A percentile compares a stretch with the other conserved stretches of the same genome.
phyloP scores from a whole-genome alignment of 805 yeast species.

The Wickerhamomyces alni region DNA sequence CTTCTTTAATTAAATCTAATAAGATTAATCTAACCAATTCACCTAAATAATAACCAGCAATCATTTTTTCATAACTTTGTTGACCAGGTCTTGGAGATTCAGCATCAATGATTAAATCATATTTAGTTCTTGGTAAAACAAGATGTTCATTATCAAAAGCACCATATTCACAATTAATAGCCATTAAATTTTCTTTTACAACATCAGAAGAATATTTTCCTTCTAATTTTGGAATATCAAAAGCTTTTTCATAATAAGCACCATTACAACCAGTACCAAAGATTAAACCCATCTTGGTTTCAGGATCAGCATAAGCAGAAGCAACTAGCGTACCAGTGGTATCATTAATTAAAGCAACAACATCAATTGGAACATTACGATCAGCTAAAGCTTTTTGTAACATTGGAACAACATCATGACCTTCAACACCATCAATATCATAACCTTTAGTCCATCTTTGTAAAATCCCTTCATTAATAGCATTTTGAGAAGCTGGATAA shows the following conservation, averaged over 20 bases:
- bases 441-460: slow-evolving; percentile 98
- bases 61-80: slow-evolving; percentile 95
- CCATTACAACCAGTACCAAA: slow-evolving; percentile 98
- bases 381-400: slow-evolving; percentile 68
- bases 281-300: slow-evolving; percentile 89
- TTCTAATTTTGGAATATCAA: slow-evolving; percentile 73
- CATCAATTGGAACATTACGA: slow-evolving; percentile 68
- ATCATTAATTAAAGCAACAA: slow-evolving; percentile 91
- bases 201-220: slow-evolving; percentile 65
- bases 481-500: slow-evolving; percentile 80
- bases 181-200: slow-evolving; percentile 66
- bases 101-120: slow-evolving; percentile 72
- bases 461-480: slow-evolving; percentile 78
- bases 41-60: slow-evolving; percentile 94
- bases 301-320: slow-evolving; percentile 84
- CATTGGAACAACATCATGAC: slow-evolving; percentile 90
- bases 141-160: slow-evolving; percentile 89
- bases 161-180: slow-evolving; percentile 97
- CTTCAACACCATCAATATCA: slow-evolving; percentile 90
- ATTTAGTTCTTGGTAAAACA: slow-evolving; percentile 84
- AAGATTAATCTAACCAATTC: slow-evolving; percentile 80
- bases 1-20: slow-evolving; percentile 61
- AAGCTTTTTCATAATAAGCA: slow-evolving; percentile 79
- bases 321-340: slow-evolving; percentile 97
- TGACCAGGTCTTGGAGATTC: slow-evolving; percentile 95